Evolutionary conservation across 345 rosid genomes (phyloP).

Genomic region (Eucalyptus erythrocorys): DNA sequence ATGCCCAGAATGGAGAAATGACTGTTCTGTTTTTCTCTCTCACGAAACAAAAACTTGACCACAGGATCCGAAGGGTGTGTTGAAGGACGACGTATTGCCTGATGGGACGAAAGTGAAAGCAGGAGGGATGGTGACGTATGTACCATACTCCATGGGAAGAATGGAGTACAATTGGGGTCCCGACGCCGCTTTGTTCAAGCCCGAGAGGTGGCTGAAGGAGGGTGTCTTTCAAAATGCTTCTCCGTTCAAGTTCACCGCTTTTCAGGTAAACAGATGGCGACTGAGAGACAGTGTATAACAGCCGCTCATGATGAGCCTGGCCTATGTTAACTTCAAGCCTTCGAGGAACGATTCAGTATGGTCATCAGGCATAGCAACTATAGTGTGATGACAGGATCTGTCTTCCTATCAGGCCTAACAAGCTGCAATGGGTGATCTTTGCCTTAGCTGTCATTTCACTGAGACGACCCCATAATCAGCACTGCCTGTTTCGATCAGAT

Average conservation of each 20-base stretch:
- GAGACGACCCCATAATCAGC: background rate
- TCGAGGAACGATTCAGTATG: background rate
- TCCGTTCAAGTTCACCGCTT: slow-evolving; percentile 93
- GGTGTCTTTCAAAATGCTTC: slow-evolving; percentile 79
- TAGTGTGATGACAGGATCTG: background rate
- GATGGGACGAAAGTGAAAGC: slow-evolving; percentile 91
- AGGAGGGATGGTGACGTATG: slow-evolving; percentile 97
- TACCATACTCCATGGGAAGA: slow-evolving; percentile 97
- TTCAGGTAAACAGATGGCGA: slow-evolving; percentile 40
- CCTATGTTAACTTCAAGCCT: background rate
- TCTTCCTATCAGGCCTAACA: background rate
- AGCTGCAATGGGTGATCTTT: background rate
- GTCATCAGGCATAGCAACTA: background rate
- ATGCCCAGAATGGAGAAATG: background rate
- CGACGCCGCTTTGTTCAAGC: slow-evolving; percentile 72
- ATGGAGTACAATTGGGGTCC: slow-evolving; percentile 94
- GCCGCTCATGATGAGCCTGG: background rate
- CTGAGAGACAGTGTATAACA: background rate
- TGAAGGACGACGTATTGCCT: slow-evolving; percentile 73
- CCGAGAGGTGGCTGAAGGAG: slow-evolving; percentile 93
- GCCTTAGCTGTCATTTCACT: background rate
- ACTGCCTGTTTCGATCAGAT: background rate
- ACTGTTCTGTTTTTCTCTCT: background rate
- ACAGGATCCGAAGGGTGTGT: slow-evolving; percentile 82
- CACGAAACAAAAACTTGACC: background rate